Evolutionary conservation across 1,284 basidiomycete genomes (phyloP).

Genomic region (Volvariella volvacea): DNA sequence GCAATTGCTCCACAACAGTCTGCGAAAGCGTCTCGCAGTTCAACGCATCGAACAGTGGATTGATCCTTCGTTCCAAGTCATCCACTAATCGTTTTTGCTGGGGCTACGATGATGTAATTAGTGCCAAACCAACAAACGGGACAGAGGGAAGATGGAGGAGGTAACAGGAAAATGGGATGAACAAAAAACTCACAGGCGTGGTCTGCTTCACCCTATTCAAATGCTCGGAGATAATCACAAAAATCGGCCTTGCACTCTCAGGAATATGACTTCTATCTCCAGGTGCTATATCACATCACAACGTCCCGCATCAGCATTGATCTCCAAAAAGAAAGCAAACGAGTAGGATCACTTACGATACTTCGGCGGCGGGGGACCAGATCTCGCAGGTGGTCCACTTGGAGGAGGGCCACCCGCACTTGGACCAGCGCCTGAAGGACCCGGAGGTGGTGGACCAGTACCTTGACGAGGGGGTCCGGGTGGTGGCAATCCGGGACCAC

Average conservation of each 20-base stretch:
- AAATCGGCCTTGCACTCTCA: slow-evolving; percentile 61
- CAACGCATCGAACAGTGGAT: slow-evolving; percentile 82
- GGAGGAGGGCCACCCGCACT: slow-evolving; percentile 29
- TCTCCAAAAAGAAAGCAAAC: slow-evolving; percentile 2
- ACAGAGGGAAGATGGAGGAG: no score
- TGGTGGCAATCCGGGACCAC: slow-evolving; percentile 15
- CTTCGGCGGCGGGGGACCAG: slow-evolving; percentile 61
- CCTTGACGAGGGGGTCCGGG: slow-evolving; percentile 25
- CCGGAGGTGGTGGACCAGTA: slow-evolving; percentile 22
- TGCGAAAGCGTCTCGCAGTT: slow-evolving; percentile 87
- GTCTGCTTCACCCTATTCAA: slow-evolving; percentile 62
- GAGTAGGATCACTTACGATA: slow-evolving; percentile 74
- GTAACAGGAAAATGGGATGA: no score
- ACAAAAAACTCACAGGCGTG: slow-evolving; percentile 50
- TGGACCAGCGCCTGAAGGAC: background rate
- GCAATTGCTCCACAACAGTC: slow-evolving; percentile 61
- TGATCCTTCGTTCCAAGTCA: slow-evolving; percentile 85
- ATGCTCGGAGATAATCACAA: slow-evolving; percentile 57
- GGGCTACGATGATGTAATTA: slow-evolving; percentile 48
- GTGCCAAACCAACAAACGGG: slow-evolving; percentile 3
- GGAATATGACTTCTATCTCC: slow-evolving; percentile 93
- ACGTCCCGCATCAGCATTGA: slow-evolving; percentile 5
- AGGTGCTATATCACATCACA: slow-evolving; percentile 45
- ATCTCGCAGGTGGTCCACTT: slow-evolving; percentile 14
- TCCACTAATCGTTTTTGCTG: slow-evolving; percentile 82